These are phyloP conservation scores for Populus deltoides DNA, from an alignment of 345 rosid species.

Conservation along the genomic window DNA sequence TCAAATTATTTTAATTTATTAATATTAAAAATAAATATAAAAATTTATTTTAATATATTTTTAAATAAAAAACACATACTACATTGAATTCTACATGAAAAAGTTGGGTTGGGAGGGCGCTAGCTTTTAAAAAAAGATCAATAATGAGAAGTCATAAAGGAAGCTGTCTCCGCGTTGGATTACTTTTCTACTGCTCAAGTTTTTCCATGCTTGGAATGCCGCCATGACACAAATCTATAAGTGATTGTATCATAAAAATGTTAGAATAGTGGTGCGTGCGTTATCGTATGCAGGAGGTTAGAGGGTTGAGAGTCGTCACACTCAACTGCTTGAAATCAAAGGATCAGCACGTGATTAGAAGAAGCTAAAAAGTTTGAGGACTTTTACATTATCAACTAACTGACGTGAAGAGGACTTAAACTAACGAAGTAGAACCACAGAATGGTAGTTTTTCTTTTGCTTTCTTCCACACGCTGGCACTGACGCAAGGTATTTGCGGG, in stretches of 20 bases:
- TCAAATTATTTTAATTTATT: too few species aligned
- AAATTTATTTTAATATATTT: too few species aligned
- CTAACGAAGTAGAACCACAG: too few species aligned
- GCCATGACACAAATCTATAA: background rate
- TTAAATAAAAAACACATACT: too few species aligned
- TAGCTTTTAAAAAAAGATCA: background rate
- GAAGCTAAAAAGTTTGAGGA: background rate
- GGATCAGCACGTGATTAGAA: background rate
- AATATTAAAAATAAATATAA: too few species aligned
- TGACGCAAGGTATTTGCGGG: background rate
- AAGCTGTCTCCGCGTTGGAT: slow-evolving; percentile 12
- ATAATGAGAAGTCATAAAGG: background rate
- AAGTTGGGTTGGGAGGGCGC: background rate
- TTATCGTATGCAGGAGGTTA: background rate
- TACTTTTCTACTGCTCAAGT: background rate
- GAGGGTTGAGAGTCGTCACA: background rate
- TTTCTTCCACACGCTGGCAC: too few species aligned
- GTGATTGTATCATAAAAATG: background rate
- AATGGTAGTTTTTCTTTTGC: too few species aligned
- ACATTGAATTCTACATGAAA: background rate
- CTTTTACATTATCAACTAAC: background rate
- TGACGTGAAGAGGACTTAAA: too few species aligned
- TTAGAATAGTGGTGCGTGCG: background rate
- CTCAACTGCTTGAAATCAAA: background rate
- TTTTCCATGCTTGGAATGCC: slow-evolving; percentile 6